Evolutionary conservation across 139 green algal genomes (phyloP), one percentile per base, ranked within the genome.

Genomic region (Pseudopediastrum boryanum): DNA sequence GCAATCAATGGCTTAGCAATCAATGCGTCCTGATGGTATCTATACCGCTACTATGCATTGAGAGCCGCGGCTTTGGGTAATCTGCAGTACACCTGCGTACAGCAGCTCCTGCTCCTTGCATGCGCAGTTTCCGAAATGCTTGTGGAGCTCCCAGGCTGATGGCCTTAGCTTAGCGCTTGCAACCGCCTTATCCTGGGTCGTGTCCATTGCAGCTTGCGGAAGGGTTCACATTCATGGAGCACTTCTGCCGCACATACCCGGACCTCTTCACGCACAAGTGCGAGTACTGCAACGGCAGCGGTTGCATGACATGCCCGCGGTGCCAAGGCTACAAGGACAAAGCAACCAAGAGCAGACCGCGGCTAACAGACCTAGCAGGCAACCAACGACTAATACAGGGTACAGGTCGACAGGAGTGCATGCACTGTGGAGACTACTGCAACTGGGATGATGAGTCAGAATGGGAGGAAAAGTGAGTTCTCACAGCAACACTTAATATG

Each of bases 171-270:
- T n/a, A n/a, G n/a, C n/a, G n/a, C n/a, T n/a, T n/a, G n/a, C n/a
- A n/a, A n/a, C n/a, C n/a, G n/a, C n/a, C n/a, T n/a, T n/a, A n/a
- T n/a, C n/a, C n/a, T n/a, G n/a, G n/a, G n/a, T n/a, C n/a, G n/a
- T n/a, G n/a, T n/a, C n/a, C n/a, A n/a, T n/a, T 2, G 25, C 84
- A 91, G 86, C 58, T 88, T 0, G 87, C 82, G 4, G 80, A 91
- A 43, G 87, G 87, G 43, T 87, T 86, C 63, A 89, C 87, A 1
- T 67, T 91, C n/a, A 21, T 85, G 31, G 87, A 89, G 33, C 87
- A 91, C 74, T 84, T 88, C 44, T 56, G 36, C 13, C 76, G 84
- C 54, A 88, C 84, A 29, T 91, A 88, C 52, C 82, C 82, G 2
- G 43, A 62, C 21, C 44, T 89, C 2, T 85, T 91, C n/a, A 29